Percentiles rank a stretch among this genome's conserved stretches.
These are phyloP conservation scores for Rhododendron griersonianum DNA, from an alignment of 148 eudicot genomes.

Conservation along the genomic window DNA sequence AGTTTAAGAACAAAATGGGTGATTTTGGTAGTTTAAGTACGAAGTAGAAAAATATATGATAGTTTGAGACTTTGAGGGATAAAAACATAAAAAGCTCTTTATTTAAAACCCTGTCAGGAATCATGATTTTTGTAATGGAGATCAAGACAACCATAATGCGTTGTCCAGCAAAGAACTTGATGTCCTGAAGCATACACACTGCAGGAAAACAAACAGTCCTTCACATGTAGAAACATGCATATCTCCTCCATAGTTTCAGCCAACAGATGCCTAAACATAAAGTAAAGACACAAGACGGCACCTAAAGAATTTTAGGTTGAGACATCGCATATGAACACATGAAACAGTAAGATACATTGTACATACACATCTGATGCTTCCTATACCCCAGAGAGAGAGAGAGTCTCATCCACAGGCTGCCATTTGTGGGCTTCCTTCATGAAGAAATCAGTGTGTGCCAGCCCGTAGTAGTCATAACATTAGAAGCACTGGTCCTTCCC, in stretches of 20 bases:
- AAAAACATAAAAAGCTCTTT: no score
- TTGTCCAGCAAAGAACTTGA: background rate
- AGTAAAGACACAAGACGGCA: background rate
- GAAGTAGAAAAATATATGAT: no score
- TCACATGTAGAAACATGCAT: background rate
- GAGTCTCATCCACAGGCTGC: background rate
- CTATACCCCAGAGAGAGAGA: background rate
- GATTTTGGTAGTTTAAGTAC: no score
- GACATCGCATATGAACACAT: background rate
- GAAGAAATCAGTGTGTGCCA: background rate
- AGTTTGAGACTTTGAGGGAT: no score
- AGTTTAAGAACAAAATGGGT: no score
- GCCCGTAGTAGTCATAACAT: background rate
- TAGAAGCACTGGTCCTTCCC: constrained; percentile 19
- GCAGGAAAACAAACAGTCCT: background rate
- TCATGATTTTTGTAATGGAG: background rate
- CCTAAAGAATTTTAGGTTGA: background rate
- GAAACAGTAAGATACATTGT: constrained; percentile 7
- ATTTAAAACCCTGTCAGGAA: background rate
- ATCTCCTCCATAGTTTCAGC: background rate
- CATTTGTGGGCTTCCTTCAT: background rate
- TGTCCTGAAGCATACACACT: background rate
- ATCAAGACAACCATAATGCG: background rate
- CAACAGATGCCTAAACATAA: background rate
- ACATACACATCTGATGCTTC: constrained; percentile 3